phyloP scores from a whole-genome alignment of 257 asterid species.

The Lycium ferocissimum region DNA sequence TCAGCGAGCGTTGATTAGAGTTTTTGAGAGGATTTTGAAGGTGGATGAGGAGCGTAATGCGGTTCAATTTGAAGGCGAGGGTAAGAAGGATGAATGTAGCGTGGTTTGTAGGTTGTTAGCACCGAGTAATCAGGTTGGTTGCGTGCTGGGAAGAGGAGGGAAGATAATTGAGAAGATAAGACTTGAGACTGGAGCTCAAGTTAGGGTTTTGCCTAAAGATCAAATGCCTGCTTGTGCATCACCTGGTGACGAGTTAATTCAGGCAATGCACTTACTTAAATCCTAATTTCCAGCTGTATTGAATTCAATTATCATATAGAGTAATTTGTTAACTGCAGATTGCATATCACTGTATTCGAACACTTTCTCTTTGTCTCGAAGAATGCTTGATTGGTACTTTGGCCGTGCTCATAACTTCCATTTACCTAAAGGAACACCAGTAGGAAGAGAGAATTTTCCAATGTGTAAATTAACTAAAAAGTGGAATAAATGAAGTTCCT shows the following conservation, averaged over 20 bases:
- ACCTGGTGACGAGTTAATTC: slow-evolving; percentile 37
- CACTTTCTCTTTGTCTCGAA: background rate
- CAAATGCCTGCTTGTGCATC: slow-evolving; percentile 33
- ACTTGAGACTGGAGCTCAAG: slow-evolving; percentile 34
- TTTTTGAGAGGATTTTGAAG: slow-evolving; percentile 34
- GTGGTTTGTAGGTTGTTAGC: slow-evolving; percentile 36
- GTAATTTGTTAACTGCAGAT: background rate
- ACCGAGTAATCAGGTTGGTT: slow-evolving; percentile 33
- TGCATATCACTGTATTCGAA: background rate
- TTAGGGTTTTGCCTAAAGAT: slow-evolving; percentile 36
- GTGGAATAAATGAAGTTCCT: background rate
- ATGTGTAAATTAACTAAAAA: background rate
- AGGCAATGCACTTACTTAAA: slow-evolving; percentile 26
- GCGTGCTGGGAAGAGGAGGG: slow-evolving; percentile 36
- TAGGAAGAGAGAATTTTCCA: background rate
- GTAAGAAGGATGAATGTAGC: slow-evolving; percentile 26
- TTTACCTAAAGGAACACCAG: background rate
- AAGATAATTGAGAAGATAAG: slow-evolving; percentile 33
- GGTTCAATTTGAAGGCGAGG: slow-evolving; percentile 27
- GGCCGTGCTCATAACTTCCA: background rate
- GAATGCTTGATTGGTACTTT: background rate
- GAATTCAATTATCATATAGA: background rate
- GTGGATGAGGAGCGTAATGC: slow-evolving; percentile 33
- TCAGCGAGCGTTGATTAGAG: slow-evolving; percentile 35
- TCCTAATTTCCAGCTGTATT: background rate